Evolutionary conservation across 2,329 filamentous ascomycete species (phyloP).

Genomic region (Microsporum audouinii): DNA sequence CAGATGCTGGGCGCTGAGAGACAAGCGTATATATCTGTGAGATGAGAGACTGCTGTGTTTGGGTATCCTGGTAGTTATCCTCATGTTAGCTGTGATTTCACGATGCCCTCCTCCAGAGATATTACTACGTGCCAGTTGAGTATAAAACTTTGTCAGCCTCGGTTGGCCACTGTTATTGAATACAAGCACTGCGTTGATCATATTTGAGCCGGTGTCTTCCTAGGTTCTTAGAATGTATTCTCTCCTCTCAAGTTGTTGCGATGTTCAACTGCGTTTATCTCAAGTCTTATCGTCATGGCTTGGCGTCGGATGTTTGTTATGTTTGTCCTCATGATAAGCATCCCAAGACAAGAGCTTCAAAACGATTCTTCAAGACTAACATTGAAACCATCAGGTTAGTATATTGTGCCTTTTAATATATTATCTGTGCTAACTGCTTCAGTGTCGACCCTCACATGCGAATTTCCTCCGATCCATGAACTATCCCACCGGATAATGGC

Average conservation of each 20-base stretch:
- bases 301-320: neutral
- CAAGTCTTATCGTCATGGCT: neutral
- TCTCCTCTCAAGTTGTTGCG: neutral
- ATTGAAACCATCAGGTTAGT: neutral
- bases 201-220: constrained; percentile 29
- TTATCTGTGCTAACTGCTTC: neutral
- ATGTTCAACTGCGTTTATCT: neutral
- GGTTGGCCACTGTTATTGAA: constrained; percentile 98
- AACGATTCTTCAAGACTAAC: neutral
- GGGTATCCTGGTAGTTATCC: constrained; percentile 60
- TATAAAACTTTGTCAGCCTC: constrained; percentile 96
- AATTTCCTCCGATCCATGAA: neutral
- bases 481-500: neutral
- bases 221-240: neutral
- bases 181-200: constrained; percentile 98
- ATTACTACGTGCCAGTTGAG: constrained; percentile 59
- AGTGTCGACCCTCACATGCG: neutral
- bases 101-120: neutral
- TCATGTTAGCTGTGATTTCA: neutral
- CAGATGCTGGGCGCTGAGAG: constrained; percentile 76
- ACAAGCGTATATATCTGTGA: constrained; percentile 96
- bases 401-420: neutral
- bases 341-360: neutral
- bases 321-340: neutral
- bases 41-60: constrained; percentile 91